A percentile compares a stretch with the other conserved stretches of the same genome.
These are phyloP conservation scores for Giardia muris DNA, from an alignment of 208 protist species.

Conservation along the genomic window DNA sequence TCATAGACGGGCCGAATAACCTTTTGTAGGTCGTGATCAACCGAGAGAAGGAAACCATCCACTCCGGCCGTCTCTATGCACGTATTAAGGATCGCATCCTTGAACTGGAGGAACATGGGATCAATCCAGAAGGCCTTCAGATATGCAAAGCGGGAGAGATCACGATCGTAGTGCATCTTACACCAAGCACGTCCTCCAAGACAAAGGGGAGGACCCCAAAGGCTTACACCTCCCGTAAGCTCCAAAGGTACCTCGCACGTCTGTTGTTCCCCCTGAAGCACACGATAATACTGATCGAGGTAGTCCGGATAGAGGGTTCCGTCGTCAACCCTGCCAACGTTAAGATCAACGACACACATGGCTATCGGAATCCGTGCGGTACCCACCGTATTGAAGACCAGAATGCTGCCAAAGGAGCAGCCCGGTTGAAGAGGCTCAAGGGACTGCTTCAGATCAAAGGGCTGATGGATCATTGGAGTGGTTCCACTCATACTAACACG, in stretches of 20 bases:
- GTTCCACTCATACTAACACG: not conserved
- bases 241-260: not conserved
- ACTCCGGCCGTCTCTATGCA: not conserved
- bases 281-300: not conserved
- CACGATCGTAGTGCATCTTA: not conserved
- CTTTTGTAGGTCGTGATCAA: not conserved
- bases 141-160: not conserved
- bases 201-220: not conserved
- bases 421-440: not conserved
- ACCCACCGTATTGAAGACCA: not conserved
- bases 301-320: not conserved
- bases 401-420: not conserved
- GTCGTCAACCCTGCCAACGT: not conserved
- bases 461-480: not conserved
- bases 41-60: not conserved
- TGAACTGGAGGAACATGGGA: conserved; percentile 5
- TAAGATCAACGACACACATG: not conserved
- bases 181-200: not conserved
- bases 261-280: not conserved
- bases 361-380: not conserved
- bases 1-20: conserved; percentile 10
- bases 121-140: conserved; percentile 4
- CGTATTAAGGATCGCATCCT: not conserved
- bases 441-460: not conserved
- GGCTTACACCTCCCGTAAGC: not conserved